Base-by-base conservation (phyloP, 345 rosid species). In the Arabidopsis suecica region DNA sequence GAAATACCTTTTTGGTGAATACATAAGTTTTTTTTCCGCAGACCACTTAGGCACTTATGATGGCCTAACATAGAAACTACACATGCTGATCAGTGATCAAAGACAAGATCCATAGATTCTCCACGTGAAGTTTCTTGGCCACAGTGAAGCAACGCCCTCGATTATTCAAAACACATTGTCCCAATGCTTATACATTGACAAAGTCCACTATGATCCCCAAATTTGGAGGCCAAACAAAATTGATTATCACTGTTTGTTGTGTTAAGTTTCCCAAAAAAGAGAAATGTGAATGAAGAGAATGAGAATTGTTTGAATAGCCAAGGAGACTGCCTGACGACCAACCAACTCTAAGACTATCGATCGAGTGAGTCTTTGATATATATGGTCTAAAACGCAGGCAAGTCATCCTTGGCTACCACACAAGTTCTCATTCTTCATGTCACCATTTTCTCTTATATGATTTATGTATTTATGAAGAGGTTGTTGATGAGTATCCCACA, bases 351-450 rank as follows among this genome's bases (percentile, higher is more conserved):
- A 68, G 48, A 69, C 57, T 57, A 58, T 47, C 18, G 65, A 47
- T 42, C 44, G 22, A 73, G 3, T 2, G 22, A 73, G 64, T 47
- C 58, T 65, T 48, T 54, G 55, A 67, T 47, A 28, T 7, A 37
- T 20, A 48, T 60, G 56, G 79, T 34, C 33, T 36, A 53, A 53
- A 62, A 53, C 47, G 74, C 74, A 76, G 74, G 79, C 79, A 76
- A 76, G 79, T 76, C 79, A 76, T 76, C 74, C 74, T 76, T 76
- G 79, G 79, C 74, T 76, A 76, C 56, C 69, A 76, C 38, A 76
- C 69, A 42, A 42, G 49, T 68, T 23, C 69, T 68, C 69, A 33
- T 68, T 61, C 79, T 76, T 76, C 79, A 68, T 68, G 28, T 76
- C 74, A 50, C 63, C 14, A 1, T 50, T 67, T 47, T 61, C 68